These are phyloP conservation scores for Saccharomycopsis amapae DNA, from an alignment of 805 yeast genomes.

Conservation along the genomic window DNA sequence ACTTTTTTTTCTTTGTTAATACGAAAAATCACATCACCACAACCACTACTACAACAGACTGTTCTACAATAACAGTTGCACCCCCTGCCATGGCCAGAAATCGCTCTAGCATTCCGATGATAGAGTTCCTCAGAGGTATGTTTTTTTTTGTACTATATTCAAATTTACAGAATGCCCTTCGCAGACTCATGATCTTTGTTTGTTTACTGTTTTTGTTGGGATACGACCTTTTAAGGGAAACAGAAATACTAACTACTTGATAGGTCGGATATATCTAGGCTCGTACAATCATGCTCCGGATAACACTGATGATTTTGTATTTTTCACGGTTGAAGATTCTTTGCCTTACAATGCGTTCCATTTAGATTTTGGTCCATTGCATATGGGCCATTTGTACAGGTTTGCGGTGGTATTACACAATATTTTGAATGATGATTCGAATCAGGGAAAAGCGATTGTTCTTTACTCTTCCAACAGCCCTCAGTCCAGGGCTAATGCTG, in stretches of 20 bases:
- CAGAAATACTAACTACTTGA: background rate
- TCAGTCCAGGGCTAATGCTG: constrained; percentile 84
- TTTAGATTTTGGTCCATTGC: constrained; percentile 93
- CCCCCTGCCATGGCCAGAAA: constrained; percentile 4
- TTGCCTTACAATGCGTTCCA: constrained; percentile 93
- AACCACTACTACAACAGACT: no score
- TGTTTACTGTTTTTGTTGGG: background rate
- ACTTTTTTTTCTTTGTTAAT: background rate
- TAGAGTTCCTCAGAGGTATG: constrained; percentile 20
- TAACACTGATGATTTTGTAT: constrained; percentile 68
- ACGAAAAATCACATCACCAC: background rate
- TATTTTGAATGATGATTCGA: constrained; percentile 75
- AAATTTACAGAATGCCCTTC: no score
- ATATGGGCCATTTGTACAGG: constrained; percentile 85
- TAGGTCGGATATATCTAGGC: constrained; percentile 76
- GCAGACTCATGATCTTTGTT: no score
- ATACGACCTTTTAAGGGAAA: background rate
- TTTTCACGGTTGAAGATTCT: constrained; percentile 88
- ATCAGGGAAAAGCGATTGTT: constrained; percentile 83
- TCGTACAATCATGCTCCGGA: constrained; percentile 76
- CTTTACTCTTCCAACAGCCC: constrained; percentile 81
- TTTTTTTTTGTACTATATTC: no score
- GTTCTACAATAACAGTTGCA: no score
- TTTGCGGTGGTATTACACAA: constrained; percentile 94
- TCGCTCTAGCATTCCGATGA: constrained; percentile 4